Evolutionary conservation across 169 alveolate genomes (phyloP), one percentile per base, ranked within the genome.

Genomic region (Eimeria brunetti): DNA sequence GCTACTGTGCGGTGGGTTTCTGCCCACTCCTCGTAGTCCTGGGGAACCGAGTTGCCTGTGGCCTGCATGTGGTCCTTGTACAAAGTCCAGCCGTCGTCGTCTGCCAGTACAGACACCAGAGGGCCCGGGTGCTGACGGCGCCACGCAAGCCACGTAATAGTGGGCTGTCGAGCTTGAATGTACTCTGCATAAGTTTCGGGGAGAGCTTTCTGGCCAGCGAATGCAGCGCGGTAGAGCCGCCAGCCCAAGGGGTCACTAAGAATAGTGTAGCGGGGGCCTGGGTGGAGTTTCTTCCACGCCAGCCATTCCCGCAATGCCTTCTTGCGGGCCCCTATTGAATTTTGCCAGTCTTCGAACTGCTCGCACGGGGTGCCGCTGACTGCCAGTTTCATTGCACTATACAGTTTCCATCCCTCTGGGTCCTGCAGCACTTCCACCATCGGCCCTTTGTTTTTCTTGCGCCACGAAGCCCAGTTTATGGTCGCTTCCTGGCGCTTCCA

Each of bases 381-480:
- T 73, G 88, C 92, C 80, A 60, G 81, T 24, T 85, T 91, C 89
- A 58, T 64, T 16, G 95, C 95, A 78, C 90, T 46, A 56, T 91
- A 91, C 27, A 91, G 91, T 62, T 91, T 58, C 95, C 95, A 91
- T 38, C 95, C 95, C 64, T 91, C 95, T 8, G 95, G 95, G 14
- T 91, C 95, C 92, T 67, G 89, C 89, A 53, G 75, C 90, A 91
- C 95, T 44, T 91, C 88, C 84, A 62, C n/a, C 91, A 91, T 81
- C 2, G 80, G 95, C 30, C 95, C 95, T 27, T 69, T 49, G 89
- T 91, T 81, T 33, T 78, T 78, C 64, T 60, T 81, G 18, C 95
- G 71, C 95, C 95, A 91, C 53, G 53, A 64, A 9, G 95, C 88
- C 95, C 95, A 91, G 67, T 81, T 83, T 84, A 41, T 78, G 22